These are phyloP conservation scores for Fusarium sp. DNA, from an alignment of 2,329 filamentous ascomycete species.

Conservation along the genomic window DNA sequence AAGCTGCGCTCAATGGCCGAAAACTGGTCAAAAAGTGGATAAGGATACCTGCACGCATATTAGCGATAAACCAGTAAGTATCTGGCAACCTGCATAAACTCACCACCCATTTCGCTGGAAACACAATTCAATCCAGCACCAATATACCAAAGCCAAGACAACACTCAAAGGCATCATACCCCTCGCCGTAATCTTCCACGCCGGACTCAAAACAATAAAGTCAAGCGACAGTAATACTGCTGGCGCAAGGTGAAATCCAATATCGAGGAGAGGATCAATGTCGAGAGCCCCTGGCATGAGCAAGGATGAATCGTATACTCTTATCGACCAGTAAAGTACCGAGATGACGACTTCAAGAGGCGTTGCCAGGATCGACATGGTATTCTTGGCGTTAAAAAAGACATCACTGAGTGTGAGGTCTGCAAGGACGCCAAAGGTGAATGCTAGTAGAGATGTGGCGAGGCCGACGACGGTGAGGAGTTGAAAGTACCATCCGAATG, in stretches of 20 bases:
- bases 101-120: background rate
- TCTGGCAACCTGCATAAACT: background rate
- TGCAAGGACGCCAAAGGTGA: background rate
- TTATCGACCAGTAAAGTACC: background rate
- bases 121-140: conserved; percentile 1
- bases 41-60: background rate
- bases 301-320: background rate
- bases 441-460: background rate
- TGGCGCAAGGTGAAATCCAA: conserved; percentile 1
- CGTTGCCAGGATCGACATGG: background rate
- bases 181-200: background rate
- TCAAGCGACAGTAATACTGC: background rate
- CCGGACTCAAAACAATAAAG: background rate
- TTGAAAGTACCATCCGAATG: conserved; percentile 1
- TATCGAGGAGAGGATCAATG: background rate
- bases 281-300: background rate
- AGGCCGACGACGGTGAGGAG: conserved; percentile 1
- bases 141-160: background rate
- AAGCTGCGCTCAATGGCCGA: background rate
- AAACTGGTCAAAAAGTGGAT: background rate
- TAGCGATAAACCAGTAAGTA: background rate
- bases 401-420: background rate
- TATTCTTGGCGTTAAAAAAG: background rate
- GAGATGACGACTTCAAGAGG: background rate
- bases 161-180: background rate